These are phyloP conservation scores for Talaromyces adpressus DNA, from an alignment of 495 filamentous ascomycete genomes.

Conservation along the genomic window DNA sequence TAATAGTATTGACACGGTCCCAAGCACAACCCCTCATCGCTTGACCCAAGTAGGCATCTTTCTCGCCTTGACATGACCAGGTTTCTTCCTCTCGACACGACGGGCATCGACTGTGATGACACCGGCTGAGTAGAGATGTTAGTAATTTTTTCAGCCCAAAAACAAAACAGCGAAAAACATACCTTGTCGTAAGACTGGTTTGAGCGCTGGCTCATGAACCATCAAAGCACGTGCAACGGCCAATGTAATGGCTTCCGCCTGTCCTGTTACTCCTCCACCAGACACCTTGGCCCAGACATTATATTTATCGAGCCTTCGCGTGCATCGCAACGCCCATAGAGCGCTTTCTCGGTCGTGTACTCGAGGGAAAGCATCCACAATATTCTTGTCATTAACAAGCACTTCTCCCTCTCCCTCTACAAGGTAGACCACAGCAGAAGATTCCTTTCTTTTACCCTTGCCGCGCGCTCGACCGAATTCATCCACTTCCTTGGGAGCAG, in stretches of 20 bases:
- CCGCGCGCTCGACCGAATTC: conserved; percentile 67
- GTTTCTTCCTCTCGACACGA: conserved; percentile 96
- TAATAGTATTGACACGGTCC: conserved; percentile 3
- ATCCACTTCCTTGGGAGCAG: conserved; percentile 56
- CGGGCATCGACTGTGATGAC: conserved; percentile 87
- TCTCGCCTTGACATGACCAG: conserved; percentile 87
- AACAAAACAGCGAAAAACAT: conserved; percentile 30
- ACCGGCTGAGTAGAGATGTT: conserved; percentile 57
- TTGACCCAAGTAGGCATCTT: conserved; percentile 99
- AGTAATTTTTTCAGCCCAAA: conserved; percentile 15
- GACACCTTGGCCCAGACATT: conserved; percentile 83
- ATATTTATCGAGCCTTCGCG: conserved; percentile 86
- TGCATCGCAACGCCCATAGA: conserved; percentile 79
- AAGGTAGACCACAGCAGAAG: conserved; percentile 72
- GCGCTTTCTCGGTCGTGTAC: conserved; percentile 94
- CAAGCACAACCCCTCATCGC: conserved; percentile 31
- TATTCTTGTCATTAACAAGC: conserved; percentile 76
- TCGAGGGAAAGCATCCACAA: conserved; percentile 72
- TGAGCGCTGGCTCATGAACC: conserved; percentile 84
- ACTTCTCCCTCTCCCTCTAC: conserved; percentile 91
- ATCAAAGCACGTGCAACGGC: conserved; percentile 83
- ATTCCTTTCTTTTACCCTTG: conserved; percentile 77
- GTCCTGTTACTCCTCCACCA: conserved; percentile 87
- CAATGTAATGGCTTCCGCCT: conserved; percentile 91
- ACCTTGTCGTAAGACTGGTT: conserved; percentile 84